These are phyloP conservation scores for Phytophthora pistaciae DNA, from an alignment of 352 stramenopile species.

Conservation along the genomic window DNA sequence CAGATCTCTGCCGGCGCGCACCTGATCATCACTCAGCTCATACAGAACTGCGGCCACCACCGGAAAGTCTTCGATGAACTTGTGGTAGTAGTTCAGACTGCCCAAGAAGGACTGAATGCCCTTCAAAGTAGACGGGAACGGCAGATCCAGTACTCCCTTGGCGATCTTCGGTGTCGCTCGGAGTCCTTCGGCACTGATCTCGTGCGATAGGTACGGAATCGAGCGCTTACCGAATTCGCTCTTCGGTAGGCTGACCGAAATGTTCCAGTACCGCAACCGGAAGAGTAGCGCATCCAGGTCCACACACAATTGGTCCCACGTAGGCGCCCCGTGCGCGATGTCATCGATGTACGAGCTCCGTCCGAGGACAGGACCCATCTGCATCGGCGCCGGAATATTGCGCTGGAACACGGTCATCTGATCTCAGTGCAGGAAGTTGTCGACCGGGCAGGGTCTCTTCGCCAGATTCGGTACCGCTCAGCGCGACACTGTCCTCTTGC, in stretches of 20 bases:
- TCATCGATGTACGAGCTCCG: too few species aligned
- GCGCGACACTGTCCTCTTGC: too few species aligned
- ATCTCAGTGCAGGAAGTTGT: too few species aligned
- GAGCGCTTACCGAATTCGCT: neutral
- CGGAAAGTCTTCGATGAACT: constrained; percentile 3
- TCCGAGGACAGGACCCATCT: too few species aligned
- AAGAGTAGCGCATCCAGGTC: neutral
- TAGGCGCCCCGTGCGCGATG: neutral
- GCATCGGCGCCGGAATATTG: too few species aligned
- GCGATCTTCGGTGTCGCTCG: neutral
- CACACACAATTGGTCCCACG: neutral
- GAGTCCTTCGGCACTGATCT: neutral
- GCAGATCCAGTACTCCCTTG: neutral
- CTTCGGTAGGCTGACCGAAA: neutral
- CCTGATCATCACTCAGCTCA: neutral
- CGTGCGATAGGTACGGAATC: neutral
- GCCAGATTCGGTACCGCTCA: too few species aligned
- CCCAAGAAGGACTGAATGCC: neutral
- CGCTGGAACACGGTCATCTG: too few species aligned
- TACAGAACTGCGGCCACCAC: neutral
- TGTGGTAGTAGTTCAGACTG: neutral
- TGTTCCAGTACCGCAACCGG: neutral
- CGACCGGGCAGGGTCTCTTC: too few species aligned
- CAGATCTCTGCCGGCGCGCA: neutral
- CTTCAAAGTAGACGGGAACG: neutral